phyloP scores from a whole-genome alignment of 805 yeast species.

The Cyberlindnera misumaiensis region DNA sequence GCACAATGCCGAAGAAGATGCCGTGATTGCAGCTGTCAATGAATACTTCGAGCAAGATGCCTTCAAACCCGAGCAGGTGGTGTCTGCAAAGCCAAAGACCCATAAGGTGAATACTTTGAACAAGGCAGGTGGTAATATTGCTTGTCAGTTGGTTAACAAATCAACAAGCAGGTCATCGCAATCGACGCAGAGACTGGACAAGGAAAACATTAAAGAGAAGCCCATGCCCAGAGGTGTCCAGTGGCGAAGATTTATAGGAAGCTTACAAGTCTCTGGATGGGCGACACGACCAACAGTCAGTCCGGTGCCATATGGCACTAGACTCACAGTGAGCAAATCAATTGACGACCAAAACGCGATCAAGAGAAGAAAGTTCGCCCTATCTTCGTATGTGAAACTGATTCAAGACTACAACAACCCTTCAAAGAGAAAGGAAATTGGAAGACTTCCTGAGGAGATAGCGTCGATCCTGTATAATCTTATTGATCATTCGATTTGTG shows the following conservation, averaged over 20 bases:
- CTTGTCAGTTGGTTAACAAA: background rate
- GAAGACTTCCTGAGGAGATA: conserved; percentile 64
- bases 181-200: background rate
- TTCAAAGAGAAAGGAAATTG: conserved; percentile 49
- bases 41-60: conserved; percentile 29
- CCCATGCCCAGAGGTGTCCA: background rate
- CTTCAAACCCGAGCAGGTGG: background rate
- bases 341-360: conserved; percentile 22
- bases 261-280: conserved; percentile 57
- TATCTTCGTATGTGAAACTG: conserved; percentile 29
- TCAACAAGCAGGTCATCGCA: conserved; percentile 1
- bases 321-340: conserved; percentile 32
- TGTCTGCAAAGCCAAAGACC: background rate
- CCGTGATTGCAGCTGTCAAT: conserved; percentile 33
- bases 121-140: background rate
- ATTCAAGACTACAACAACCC: conserved; percentile 21
- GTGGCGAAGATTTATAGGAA: conserved; percentile 52
- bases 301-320: conserved; percentile 39
- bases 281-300: conserved; percentile 59
- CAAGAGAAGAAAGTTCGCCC: conserved; percentile 20
- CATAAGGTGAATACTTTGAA: background rate
- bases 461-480: conserved; percentile 64
- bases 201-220: background rate
- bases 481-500: conserved; percentile 45
- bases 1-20: conserved; percentile 22